Evolutionary conservation across 352 stramenopile species (phyloP), one percentile per base, ranked within the genome.

Genomic region (Saprolegnia parasitica): DNA sequence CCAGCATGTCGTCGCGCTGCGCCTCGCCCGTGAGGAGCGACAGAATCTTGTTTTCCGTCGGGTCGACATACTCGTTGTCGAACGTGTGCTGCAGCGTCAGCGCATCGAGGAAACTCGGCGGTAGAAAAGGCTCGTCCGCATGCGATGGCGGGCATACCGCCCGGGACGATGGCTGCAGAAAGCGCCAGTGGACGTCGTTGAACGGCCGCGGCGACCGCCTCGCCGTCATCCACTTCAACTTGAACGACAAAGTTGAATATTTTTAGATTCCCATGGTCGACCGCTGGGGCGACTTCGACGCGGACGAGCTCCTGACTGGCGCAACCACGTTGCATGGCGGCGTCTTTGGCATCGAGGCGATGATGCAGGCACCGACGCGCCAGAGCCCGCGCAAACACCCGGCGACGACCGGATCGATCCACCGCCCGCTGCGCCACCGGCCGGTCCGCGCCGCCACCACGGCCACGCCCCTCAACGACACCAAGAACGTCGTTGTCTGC

Each of bases 221-320:
- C 57, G 35, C 40, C 15, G 11, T 32, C 57, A 65, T 39, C 24
- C 24, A 18, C 15, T 32, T 18, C 13, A 32, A n/a, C 35, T 65
- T 24, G 26, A 15, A 15, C 8, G 8, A 1, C 18, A 2, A n/a
- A n/a, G 3, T 49, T 49, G 42, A 49, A 3, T 49, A 49, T 49
- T 49, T 49, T 49, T 49, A n/a, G 42, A 11, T 20, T 13, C 11
- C 13, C 42, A 65, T 65, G 57, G 24, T 65, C 32, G 57, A 42
- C 40, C 29, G 57, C 15, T 65, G 57, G 57, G 57, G 57, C 37
- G 57, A 65, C 24, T 65, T 52, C 37, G 57, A 65, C 57, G 40
- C 24, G 16, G 57, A 65, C 40, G 57, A 29, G 11, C 40, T 65
- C n/a, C 57, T 65, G 2, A 49, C 46, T 52, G 57, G 29, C 29